Conservation (phyloP, 2,329 filamentous ascomycete species). For the Colletotrichum chrysophilum region DNA sequence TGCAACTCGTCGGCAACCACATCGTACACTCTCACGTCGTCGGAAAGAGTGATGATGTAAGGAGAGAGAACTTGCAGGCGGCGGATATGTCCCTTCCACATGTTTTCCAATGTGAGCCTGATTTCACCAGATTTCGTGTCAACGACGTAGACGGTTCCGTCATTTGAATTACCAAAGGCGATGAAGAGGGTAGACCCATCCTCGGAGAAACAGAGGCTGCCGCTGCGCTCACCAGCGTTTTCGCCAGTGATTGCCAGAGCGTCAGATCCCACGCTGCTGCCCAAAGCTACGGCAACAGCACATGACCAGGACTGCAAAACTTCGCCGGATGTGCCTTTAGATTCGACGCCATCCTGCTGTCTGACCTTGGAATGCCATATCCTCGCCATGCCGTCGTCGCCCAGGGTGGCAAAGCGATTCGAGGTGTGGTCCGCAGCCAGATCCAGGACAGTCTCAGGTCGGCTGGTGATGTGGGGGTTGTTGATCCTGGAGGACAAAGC, state of each 20-base stretch:
- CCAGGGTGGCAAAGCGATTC: constrained; percentile 82
- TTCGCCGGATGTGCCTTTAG: constrained; percentile 62
- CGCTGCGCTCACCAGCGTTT: constrained; percentile 50
- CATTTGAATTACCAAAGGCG: constrained; percentile 58
- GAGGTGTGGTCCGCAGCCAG: constrained; percentile 73
- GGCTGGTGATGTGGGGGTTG: constrained; percentile 71
- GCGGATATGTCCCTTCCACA: constrained; percentile 70
- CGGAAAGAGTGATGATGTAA: constrained; percentile 77
- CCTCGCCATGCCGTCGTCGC: constrained; percentile 77
- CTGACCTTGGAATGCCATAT: constrained; percentile 81
- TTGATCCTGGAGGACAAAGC: constrained; percentile 84
- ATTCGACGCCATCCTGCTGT: constrained; percentile 69
- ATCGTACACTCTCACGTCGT: constrained; percentile 80
- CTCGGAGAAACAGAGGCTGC: constrained; percentile 78
- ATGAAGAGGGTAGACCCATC: constrained; percentile 86
- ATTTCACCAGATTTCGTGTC: constrained; percentile 73
- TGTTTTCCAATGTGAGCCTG: constrained; percentile 68
- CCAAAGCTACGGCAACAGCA: constrained; percentile 35
- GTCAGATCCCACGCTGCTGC: constrained; percentile 36
- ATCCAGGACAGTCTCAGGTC: constrained; percentile 69
- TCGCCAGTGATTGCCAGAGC: constrained; percentile 32
- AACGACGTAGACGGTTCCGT: constrained; percentile 75
- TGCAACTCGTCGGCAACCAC: constrained; percentile 78
- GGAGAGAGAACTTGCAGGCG: constrained; percentile 75
- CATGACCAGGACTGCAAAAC: constrained; percentile 78